Evolutionary conservation across 164 flowering plant genomes (phyloP), one percentile per base, ranked within the genome.

Genomic region (Vitis riparia): DNA sequence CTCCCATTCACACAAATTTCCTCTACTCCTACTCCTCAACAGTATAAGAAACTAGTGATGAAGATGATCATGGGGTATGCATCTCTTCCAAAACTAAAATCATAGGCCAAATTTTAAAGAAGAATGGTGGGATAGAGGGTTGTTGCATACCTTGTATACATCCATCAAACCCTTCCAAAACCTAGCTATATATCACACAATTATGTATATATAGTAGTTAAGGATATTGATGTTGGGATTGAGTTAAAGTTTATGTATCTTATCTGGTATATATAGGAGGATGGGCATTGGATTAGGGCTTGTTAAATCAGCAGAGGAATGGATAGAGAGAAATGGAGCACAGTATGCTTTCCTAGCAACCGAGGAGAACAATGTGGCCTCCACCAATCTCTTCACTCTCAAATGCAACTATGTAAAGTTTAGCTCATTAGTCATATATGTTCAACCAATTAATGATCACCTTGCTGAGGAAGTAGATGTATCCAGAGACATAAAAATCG

Each of bases 251-350:
- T 37, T 37, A 3, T 55, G 1, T 56, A 9, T 55, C 9, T 56
- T 2, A 15, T 53, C 3, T 32, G 10, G 4, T 71, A 51, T 32
- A 5, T 71, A 49, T 51, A 86, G 89, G 80, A 72, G 83, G 14
- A 76, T 60, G 66, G 86, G 89, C 63, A 82, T 86, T 17, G 87
- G 87, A 62, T 59, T 75, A 70, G 71, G 71, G 66, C 84, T 83
- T 8, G 83, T 86, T n/a, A 73, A 79, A 60, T 73, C 85, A 51
- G 52, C 80, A 2, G 89, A 83, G 73, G 77, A 73, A 60, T 85
- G 89, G 89, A 53, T 80, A 48, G n/a, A 71, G 50, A 71, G 67
- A 72, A 81, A 82, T 64, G 84, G 81, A 56, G 86, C 87, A 50
- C 56, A 86, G 17, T 83, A 83, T 72, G 74, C 74, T 23, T 77